phyloP scores from a whole-genome alignment of 2,329 filamentous ascomycete genomes.

The Fusarium guadeloupense region DNA sequence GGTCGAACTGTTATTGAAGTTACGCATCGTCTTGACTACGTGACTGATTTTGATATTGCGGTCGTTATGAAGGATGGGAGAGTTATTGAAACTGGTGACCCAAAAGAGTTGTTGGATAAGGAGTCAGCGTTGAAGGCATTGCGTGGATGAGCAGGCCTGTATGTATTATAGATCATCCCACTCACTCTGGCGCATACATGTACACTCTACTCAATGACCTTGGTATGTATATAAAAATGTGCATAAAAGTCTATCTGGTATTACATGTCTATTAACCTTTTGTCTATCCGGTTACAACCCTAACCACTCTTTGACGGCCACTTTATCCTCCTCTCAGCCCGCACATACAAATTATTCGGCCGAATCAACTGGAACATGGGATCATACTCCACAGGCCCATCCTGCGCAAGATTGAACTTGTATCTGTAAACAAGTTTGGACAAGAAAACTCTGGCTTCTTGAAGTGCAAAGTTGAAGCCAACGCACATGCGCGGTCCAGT shows the following conservation, averaged over 20 bases:
- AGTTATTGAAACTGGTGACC: constrained; percentile 41
- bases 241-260: background rate
- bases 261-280: constrained; percentile 11
- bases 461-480: constrained; percentile 71
- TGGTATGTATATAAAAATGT: too few relatives aligned
- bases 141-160: background rate
- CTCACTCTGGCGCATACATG: background rate
- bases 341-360: constrained; percentile 63
- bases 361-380: constrained; percentile 67
- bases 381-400: constrained; percentile 65
- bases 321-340: constrained; percentile 58
- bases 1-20: constrained; percentile 45
- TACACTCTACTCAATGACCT: background rate
- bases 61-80: constrained; percentile 44
- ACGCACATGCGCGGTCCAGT: constrained; percentile 67
- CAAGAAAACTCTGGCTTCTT: constrained; percentile 68
- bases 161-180: background rate
- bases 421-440: constrained; percentile 68
- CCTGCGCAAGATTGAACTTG: constrained; percentile 60
- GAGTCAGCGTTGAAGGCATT: constrained; percentile 8
- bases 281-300: constrained; percentile 3
- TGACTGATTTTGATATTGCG: constrained; percentile 42
- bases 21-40: constrained; percentile 43
- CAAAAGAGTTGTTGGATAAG: constrained; percentile 35
- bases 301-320: constrained; percentile 52